A percentile compares a stretch with the other conserved stretches of the same genome.
phyloP scores from a whole-genome alignment of 352 stramenopile species.

The Phytophthora podocarpi region DNA sequence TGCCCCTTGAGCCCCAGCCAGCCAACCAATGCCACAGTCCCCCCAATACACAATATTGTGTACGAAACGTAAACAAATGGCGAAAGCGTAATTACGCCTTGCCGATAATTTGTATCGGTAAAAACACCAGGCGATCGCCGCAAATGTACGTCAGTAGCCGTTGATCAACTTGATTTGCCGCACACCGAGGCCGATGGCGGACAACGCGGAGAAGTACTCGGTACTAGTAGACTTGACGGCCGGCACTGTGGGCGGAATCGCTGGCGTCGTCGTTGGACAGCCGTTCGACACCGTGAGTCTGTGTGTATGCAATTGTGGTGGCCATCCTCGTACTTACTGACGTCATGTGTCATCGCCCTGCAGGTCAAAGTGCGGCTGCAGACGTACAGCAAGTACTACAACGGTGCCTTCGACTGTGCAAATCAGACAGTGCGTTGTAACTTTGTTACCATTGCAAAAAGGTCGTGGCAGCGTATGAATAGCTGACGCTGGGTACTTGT shows the following conservation, averaged over 20 bases:
- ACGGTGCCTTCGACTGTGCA: constrained; percentile 53
- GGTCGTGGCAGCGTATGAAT: background rate
- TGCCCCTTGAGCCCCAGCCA: constrained; percentile 23
- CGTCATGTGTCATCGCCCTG: constrained; percentile 6
- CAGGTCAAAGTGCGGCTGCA: constrained; percentile 72
- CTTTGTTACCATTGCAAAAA: background rate
- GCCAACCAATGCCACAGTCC: constrained; percentile 34
- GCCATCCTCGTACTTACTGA: background rate
- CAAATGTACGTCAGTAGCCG: constrained; percentile 8
- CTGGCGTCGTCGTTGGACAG: constrained; percentile 61
- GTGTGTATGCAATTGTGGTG: background rate
- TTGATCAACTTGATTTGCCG: constrained; percentile 24
- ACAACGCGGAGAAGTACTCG: constrained; percentile 38
- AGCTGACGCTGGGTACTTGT: background rate
- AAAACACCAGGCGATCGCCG: background rate
- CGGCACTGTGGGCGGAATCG: constrained; percentile 55
- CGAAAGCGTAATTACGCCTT: constrained; percentile 19
- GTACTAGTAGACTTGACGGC: constrained; percentile 51
- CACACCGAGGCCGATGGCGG: constrained; percentile 28
- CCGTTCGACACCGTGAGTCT: constrained; percentile 61
- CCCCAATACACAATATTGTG: constrained; percentile 21
- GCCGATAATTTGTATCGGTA: too few relatives aligned
- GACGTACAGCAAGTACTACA: constrained; percentile 62
- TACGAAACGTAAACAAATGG: constrained; percentile 19
- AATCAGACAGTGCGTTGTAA: constrained; percentile 41